Evolutionary conservation across 2,329 filamentous ascomycete species (phyloP).

Genomic region (Diaporthe ilicicola): DNA sequence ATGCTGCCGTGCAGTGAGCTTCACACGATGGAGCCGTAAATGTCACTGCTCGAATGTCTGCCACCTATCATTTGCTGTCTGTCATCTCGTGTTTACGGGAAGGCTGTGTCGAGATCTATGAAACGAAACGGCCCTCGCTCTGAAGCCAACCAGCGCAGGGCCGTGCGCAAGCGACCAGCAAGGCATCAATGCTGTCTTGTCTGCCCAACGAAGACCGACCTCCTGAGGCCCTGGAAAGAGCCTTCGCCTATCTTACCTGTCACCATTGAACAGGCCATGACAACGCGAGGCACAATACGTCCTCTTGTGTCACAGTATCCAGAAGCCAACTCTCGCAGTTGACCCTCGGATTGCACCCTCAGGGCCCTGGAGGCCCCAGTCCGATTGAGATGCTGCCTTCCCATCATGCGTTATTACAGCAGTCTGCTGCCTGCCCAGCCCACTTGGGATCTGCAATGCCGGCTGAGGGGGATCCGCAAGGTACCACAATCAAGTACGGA

Average conservation of each 20-base stretch:
- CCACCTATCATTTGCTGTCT: not conserved
- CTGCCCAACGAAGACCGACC: too few relatives aligned
- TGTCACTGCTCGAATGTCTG: not conserved
- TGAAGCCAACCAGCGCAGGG: conserved; percentile 6
- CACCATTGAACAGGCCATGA: not conserved
- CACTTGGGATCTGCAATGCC: conserved; percentile 18
- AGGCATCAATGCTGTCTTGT: not conserved
- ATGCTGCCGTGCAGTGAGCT: conserved; percentile 1
- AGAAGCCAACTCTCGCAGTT: not conserved
- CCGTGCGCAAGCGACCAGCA: not conserved
- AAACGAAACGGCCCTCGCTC: conserved; percentile 26
- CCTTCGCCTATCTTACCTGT: not conserved
- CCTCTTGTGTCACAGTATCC: not conserved
- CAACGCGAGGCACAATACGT: not conserved
- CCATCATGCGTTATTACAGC: not conserved
- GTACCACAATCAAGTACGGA: conserved; percentile 7
- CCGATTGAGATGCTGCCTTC: conserved; percentile 13
- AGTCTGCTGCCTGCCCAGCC: conserved; percentile 3
- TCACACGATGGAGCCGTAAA: not conserved
- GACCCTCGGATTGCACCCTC: not conserved
- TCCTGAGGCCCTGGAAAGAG: not conserved
- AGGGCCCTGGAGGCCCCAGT: not conserved
- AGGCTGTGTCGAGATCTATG: not conserved
- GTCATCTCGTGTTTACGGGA: conserved; percentile 28
- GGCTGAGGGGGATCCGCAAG: conserved; percentile 14